A percentile compares a stretch with the other conserved stretches of the same genome.
phyloP scores from a whole-genome alignment of 805 yeast genomes.

The Ogataea salicorniae region DNA sequence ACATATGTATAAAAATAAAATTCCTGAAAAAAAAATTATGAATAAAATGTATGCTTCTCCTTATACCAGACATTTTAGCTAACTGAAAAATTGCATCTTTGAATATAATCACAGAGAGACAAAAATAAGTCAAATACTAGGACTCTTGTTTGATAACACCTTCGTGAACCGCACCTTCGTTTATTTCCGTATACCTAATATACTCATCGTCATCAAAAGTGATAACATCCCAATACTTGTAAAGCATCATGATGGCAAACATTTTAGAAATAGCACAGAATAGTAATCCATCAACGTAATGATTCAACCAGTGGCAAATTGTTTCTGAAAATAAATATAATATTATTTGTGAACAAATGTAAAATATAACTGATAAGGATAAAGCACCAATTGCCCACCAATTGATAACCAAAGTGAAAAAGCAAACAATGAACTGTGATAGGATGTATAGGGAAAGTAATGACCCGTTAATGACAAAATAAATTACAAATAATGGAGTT shows the following conservation, averaged over 20 bases:
- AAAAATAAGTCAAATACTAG: too few relatives aligned
- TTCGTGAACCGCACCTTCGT: too few relatives aligned
- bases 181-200: conserved; percentile 28
- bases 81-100: not conserved
- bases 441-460: conserved; percentile 56
- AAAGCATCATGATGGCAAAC: conserved; percentile 88
- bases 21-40: not conserved
- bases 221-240: conserved; percentile 94
- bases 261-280: conserved; percentile 78
- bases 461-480: conserved; percentile 67
- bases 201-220: conserved; percentile 94
- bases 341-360: conserved; percentile 74
- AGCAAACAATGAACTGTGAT: conserved; percentile 64
- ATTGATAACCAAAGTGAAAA: conserved; percentile 57
- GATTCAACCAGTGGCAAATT: conserved; percentile 70
- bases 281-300: conserved; percentile 86
- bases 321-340: conserved; percentile 60
- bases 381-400: conserved; percentile 92
- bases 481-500: conserved; percentile 61
- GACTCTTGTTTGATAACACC: too few relatives aligned
- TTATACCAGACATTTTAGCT: not conserved
- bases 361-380: conserved; percentile 62
- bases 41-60: not conserved
- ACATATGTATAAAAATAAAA: not conserved
- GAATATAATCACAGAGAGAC: not conserved